Conservation (phyloP, 176 grass and related monocot genomes). For the Carex pumila region DNA sequence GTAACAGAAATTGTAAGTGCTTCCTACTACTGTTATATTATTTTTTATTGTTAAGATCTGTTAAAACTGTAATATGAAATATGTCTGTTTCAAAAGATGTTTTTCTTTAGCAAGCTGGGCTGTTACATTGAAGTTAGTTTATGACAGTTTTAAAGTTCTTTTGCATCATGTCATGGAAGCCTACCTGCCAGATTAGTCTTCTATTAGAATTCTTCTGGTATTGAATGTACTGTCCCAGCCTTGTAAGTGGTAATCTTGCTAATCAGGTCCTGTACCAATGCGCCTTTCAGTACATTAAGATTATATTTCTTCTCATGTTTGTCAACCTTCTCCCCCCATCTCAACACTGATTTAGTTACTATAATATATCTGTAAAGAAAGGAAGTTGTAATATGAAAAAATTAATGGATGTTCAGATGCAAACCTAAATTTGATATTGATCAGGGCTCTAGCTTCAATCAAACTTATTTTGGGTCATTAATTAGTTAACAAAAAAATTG, state of each 20-base stretch:
- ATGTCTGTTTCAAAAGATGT: not conserved
- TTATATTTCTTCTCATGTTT: not conserved
- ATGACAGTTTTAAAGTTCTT: not conserved
- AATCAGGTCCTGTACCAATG: not conserved
- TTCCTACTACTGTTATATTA: not conserved
- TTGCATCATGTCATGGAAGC: not conserved
- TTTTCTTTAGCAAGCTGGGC: not conserved
- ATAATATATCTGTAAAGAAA: not conserved
- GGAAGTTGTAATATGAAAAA: not conserved
- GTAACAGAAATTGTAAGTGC: not conserved
- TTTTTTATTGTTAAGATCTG: not conserved
- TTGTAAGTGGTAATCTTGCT: not conserved
- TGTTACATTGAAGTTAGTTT: not conserved
- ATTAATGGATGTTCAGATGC: not conserved
- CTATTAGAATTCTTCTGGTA: not conserved
- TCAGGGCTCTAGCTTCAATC: not conserved
- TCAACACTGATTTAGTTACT: not conserved
- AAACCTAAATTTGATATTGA: not conserved
- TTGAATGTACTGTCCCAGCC: not conserved
- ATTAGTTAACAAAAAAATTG: not conserved
- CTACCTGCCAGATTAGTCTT: not conserved
- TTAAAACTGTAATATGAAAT: not conserved
- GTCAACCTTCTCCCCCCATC: not conserved
- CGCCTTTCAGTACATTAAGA: not conserved
- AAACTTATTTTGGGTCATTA: not conserved